Base-by-base conservation (phyloP, 2,329 filamentous ascomycete genomes). In the Hypoxylon rubiginosum region DNA sequence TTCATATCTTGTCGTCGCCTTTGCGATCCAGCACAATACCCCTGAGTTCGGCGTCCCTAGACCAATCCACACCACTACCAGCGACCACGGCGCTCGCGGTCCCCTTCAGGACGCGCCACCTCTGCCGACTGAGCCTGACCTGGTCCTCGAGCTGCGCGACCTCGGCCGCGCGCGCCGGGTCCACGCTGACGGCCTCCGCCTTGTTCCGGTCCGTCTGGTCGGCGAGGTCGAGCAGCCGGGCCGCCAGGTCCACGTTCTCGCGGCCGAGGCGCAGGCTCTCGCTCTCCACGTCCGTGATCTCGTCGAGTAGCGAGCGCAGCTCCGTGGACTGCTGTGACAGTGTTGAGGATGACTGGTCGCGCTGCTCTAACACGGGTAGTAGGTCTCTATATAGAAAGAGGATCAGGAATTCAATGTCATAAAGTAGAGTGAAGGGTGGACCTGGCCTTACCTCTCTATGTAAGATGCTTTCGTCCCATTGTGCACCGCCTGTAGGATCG, bases 21-120 rank as follows among this genome's bases (percentile, higher is more conserved):
- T 90, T 88, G 10, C 83, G 81, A 74, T 92, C 93, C 66, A 97
- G 82, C 26, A 97, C 92, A 66, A 95, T 83, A 54, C 88, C 86
- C 62, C 87, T 84, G 66, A 97, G 80, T 64, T 83, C 84, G 55
- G 89, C 85, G 78, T 97, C 89, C 43, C 86, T 82, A 11, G 88
- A 89, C 93, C 93, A 97, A 74, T 97, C 90, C 58, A 96, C 83
- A 50, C 93, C 93, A 77, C 93, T 97, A 2, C 92, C 92, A 4
- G 89, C 92, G 50, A 97, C 86, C 59, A 94, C 85, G 17, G 91
- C 92, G 73, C 91, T 92, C n/a, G 91, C 85, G 45, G 93, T 88
- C 24, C 88, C 91, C 80, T 95, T 96, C 78, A 95, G 87, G 19
- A 91, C 88, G 73, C 88, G 88, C 89, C 90, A 93, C 73, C 86